These are phyloP conservation scores for Isoetes engelmannii DNA, from an alignment of 83 land plant species.

Conservation along the genomic window DNA sequence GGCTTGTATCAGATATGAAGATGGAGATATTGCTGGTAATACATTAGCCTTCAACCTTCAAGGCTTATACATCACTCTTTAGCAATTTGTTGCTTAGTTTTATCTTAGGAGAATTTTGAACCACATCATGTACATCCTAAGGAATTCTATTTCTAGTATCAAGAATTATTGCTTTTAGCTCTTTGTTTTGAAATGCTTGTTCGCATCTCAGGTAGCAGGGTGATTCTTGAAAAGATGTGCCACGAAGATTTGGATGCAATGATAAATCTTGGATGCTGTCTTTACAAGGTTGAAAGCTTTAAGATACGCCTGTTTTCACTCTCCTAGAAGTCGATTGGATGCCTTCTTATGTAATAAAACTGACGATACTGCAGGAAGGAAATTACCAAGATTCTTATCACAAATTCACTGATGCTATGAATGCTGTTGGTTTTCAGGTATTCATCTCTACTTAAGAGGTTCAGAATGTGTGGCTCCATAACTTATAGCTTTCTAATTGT, in stretches of 20 bases:
- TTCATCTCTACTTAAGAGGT: background rate
- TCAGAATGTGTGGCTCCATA: background rate
- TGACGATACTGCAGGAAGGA: constrained; percentile 23
- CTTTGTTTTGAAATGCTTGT: background rate
- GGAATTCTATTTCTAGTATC: background rate
- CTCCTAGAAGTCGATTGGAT: too few species aligned
- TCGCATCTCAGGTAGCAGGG: constrained; percentile 20
- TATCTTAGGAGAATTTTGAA: too few species aligned
- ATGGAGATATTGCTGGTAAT: constrained; percentile 30
- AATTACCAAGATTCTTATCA: constrained; percentile 26
- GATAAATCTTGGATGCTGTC: constrained; percentile 38
- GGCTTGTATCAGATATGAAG: constrained; percentile 28
- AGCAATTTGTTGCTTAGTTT: too few species aligned
- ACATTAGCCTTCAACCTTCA: too few species aligned
- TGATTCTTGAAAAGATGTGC: constrained; percentile 24
- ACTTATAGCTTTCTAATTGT: background rate
- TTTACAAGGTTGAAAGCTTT: constrained; percentile 24
- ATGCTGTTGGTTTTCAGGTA: constrained; percentile 33
- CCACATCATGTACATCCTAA: too few species aligned
- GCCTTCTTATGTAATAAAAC: background rate
- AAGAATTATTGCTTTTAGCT: background rate
- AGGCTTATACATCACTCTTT: too few species aligned
- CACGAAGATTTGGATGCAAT: constrained; percentile 24
- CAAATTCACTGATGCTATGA: constrained; percentile 26
- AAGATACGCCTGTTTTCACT: too few species aligned